phyloP scores from a whole-genome alignment of 2,329 filamentous ascomycete species.

The Fusarium graminum region DNA sequence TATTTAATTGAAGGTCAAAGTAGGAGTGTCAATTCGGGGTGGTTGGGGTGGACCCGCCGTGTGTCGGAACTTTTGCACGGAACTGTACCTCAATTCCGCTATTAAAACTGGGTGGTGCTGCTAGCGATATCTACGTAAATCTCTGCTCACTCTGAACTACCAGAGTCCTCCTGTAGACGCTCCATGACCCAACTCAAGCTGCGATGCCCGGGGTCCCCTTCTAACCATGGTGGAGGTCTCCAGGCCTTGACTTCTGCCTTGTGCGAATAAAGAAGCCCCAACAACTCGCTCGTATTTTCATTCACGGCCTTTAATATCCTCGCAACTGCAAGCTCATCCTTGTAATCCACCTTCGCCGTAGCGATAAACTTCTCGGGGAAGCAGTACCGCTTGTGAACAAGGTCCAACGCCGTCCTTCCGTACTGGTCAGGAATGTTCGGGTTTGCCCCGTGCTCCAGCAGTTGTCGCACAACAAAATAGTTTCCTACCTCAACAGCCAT shows the following conservation, averaged over 20 bases:
- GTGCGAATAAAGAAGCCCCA: not conserved
- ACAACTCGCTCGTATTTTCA: constrained; percentile 7
- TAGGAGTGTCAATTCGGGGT: no score
- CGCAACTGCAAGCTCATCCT: not conserved
- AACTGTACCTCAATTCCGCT: not conserved
- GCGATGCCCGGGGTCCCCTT: not conserved
- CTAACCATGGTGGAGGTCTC: not conserved
- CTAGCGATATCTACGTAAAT: not conserved
- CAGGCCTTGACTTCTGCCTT: not conserved
- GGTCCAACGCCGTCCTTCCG: constrained; percentile 2
- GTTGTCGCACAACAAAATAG: not conserved
- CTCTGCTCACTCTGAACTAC: not conserved
- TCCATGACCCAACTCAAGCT: not conserved
- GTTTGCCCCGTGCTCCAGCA: constrained; percentile 1
- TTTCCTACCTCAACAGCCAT: constrained; percentile 4
- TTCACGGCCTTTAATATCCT: not conserved
- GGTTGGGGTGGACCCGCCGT: no score
- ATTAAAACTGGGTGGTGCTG: not conserved
- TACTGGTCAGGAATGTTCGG: constrained; percentile 3
- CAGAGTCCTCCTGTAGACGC: not conserved
- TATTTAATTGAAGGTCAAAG: no score
- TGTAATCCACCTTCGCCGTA: not conserved
- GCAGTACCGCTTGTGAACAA: constrained; percentile 2
- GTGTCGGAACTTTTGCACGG: no score
- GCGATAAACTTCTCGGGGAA: not conserved